Evolutionary conservation across 2,329 filamentous ascomycete genomes (phyloP), one percentile per base, ranked within the genome.

Genomic region (Aspergillus puulaauensis): DNA sequence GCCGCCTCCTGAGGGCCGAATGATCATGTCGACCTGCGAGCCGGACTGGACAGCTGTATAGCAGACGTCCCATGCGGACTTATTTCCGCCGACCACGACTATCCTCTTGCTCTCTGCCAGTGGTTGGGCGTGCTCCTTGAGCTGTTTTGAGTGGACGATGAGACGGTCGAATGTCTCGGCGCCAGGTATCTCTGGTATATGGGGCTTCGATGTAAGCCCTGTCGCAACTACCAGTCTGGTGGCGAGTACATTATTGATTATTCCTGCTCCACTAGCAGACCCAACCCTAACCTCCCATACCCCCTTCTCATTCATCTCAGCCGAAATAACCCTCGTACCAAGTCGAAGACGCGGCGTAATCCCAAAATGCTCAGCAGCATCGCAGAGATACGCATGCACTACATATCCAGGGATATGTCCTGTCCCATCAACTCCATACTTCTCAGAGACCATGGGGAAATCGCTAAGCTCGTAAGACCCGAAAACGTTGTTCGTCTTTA

Each of bases 381-480:
- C 77, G n/a, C 72, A 73, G 3, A 87, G 70, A 68, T 88, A 88
- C 4, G 73, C 66, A 62, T 84, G 76, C 50, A 86, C 69, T 0
- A 80, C 79, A 3, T 72, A 61, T 0, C 82, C 85, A 1, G 83
- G 79, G 40, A 88, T 81, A 67, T 87, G 83, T 47, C 83, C 70
- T 15, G 79, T 80, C 14, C 69, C 63, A 52, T 76, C 64, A 17
- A 73, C 66, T 11, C 71, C 70, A 62, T 81, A 85, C 1, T 70
- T 75, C 39, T 79, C 79, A 3, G 75, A 71, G 55, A 78, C 75
- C 83, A 91, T 86, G 19, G 87, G 86, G 57, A 88, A 89, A 66
- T 89, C 88, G 0, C 83, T 82, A 62, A 83, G 90, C 68, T 91
- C 86, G 62, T 86, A 89, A 0, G 83, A 86, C 3, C 88, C 87